phyloP scores from a whole-genome alignment of 208 protist genomes.

The Leishmania lainsoni region DNA sequence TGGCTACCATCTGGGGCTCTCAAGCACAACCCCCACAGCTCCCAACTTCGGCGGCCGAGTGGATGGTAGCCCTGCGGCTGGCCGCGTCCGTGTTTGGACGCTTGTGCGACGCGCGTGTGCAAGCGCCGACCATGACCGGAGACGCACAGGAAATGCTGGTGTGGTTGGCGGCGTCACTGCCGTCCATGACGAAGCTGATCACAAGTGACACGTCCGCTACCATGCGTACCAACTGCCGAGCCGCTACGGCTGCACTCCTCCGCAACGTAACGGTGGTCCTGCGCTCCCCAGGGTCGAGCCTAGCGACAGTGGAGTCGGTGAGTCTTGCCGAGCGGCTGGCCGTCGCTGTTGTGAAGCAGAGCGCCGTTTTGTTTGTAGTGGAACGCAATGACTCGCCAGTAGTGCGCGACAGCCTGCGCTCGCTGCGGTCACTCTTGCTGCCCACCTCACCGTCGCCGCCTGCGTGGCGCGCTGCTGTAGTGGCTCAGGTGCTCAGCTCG shows the following conservation, averaged over 20 bases:
- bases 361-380: constrained; percentile 22
- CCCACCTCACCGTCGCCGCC: neutral
- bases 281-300: constrained; percentile 3
- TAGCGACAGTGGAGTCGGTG: neutral
- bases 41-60: constrained; percentile 24
- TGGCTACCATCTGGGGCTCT: constrained; percentile 9
- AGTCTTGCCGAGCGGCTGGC: constrained; percentile 11
- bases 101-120: constrained; percentile 7
- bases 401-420: constrained; percentile 22
- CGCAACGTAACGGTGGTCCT: constrained; percentile 25
- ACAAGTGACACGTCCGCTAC: constrained; percentile 7
- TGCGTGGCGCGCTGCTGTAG: constrained; percentile 10
- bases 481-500: constrained; percentile 16
- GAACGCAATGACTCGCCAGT: constrained; percentile 22
- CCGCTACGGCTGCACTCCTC: constrained; percentile 24
- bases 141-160: constrained; percentile 14
- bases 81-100: constrained; percentile 21
- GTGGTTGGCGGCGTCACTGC: constrained; percentile 13
- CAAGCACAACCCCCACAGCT: constrained; percentile 7
- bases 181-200: constrained; percentile 27
- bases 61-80: constrained; percentile 28
- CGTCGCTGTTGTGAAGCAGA: constrained; percentile 24
- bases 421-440: constrained; percentile 21
- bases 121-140: neutral
- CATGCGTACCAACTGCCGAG: constrained; percentile 15